Evolutionary conservation across 2,329 filamentous ascomycete genomes (phyloP).

Genomic region (Myriosclerotinia scirpicola): DNA sequence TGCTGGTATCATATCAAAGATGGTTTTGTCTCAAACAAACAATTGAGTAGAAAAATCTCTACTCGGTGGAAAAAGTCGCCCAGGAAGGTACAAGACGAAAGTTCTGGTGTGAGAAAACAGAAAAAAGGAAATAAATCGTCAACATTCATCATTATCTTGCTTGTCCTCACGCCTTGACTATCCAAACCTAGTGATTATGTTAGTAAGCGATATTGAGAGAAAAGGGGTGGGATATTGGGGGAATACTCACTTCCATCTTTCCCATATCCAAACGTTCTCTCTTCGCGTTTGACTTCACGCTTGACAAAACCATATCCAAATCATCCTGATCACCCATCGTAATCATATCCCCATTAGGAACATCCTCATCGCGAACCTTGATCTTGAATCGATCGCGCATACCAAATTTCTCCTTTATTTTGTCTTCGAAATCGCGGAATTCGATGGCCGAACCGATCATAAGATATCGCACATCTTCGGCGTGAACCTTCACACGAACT

Average conservation of each 20-base stretch:
- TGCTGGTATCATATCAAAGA: slow-evolving; percentile 20
- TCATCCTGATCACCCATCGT: slow-evolving; percentile 97
- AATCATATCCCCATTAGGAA: slow-evolving; percentile 81
- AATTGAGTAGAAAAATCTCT: background rate
- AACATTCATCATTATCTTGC: slow-evolving; percentile 22
- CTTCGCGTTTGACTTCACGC: slow-evolving; percentile 65
- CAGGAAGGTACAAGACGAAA: background rate
- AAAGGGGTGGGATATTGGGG: background rate
- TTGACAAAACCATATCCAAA: slow-evolving; percentile 79
- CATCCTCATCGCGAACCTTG: slow-evolving; percentile 80
- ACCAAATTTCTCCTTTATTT: slow-evolving; percentile 84
- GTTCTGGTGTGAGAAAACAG: background rate
- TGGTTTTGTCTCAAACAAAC: background rate
- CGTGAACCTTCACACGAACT: slow-evolving; percentile 89
- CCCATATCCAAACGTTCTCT: slow-evolving; percentile 78
- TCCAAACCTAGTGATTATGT: slow-evolving; percentile 35
- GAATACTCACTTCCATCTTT: slow-evolving; percentile 84
- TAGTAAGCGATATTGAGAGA: slow-evolving; percentile 20
- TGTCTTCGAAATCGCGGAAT: slow-evolving; percentile 74
- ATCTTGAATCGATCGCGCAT: slow-evolving; percentile 79
- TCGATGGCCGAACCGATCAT: slow-evolving; percentile 74
- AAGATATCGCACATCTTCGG: slow-evolving; percentile 87
- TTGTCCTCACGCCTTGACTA: slow-evolving; percentile 21
- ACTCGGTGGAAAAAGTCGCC: background rate
- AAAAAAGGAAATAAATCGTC: slow-evolving; percentile 11